Base-by-base conservation (phyloP, 768 basidiomycete species). In the Lyophyllum atratum region DNA sequence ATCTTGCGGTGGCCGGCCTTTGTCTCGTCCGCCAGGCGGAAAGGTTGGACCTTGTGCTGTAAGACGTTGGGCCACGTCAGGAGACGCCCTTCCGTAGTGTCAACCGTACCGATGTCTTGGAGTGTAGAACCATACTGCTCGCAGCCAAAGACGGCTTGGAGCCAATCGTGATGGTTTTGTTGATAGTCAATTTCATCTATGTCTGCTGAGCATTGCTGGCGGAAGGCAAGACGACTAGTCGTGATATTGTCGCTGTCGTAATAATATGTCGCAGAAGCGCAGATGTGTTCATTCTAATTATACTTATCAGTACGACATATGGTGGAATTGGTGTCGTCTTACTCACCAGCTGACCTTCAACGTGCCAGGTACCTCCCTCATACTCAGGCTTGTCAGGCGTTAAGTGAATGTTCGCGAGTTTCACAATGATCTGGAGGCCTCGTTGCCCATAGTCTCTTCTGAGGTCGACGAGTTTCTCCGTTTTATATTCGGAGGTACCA, bases 331-430 rank as follows among this genome's bases (percentile, higher is more conserved):
- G 29, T 5, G 11, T 6, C 29, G 11, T 10, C 7, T 9, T 28
- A 52, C 52, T 2, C 40, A 63, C 59, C 47, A 72, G 58, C 43
- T 62, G 59, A 9, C 71, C 76, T 60, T 76, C 76, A 46, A 76
- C 67, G 46, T 75, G 75, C 75, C 76, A 77, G 2, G 64, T 66
- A 15, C 76, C 74, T 17, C 75, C 74, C 0, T 54, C 56, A 60
- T 76, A 76, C 7, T 63, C 55, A 0, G 76, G 74, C 43, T 71
- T 70, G 26, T 75, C 71, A 14, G 76, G 75, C 0, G 72, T 75
- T 26, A 76, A 53, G 42, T 68, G 64, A 53, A 74, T 71, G 42
- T 68, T 69, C 3, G 71, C 69, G 2, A 74, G 56, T 55, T 73
- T 74, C 31, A 70, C 68, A 39, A 74, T 73, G 14, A 72, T 61